Conservation (phyloP, 2,329 filamentous ascomycete species). For the Aspergillaceae sp. region DNA sequence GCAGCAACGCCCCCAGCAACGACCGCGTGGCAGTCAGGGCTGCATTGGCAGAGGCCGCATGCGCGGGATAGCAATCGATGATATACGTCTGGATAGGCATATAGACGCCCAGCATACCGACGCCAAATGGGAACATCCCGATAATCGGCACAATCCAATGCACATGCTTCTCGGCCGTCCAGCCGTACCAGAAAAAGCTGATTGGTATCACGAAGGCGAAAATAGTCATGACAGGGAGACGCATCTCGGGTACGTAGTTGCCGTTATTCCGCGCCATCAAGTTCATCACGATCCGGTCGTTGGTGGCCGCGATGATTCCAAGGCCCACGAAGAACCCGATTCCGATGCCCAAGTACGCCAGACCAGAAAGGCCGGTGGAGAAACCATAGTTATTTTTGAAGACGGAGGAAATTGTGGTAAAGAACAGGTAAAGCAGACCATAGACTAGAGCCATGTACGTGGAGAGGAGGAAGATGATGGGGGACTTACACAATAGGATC, state of each 20-base stretch:
- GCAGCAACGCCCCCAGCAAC: constrained; percentile 49
- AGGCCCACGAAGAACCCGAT: constrained; percentile 29
- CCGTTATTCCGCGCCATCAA: constrained; percentile 25
- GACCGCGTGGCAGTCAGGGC: constrained; percentile 46
- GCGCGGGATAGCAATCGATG: constrained; percentile 44
- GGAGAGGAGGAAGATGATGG: constrained; percentile 44
- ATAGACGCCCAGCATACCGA: constrained; percentile 45
- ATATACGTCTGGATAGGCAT: constrained; percentile 52
- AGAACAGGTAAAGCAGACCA: constrained; percentile 45
- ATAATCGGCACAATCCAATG: constrained; percentile 53
- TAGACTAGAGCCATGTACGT: constrained; percentile 45
- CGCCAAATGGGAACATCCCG: constrained; percentile 46
- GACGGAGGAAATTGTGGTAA: constrained; percentile 43
- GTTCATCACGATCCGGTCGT: constrained; percentile 18
- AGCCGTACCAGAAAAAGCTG: constrained; percentile 51
- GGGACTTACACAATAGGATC: constrained; percentile 42
- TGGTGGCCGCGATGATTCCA: constrained; percentile 25
- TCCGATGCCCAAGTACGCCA: constrained; percentile 40
- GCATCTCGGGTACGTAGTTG: constrained; percentile 38
- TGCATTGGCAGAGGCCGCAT: constrained; percentile 41
- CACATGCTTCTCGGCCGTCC: constrained; percentile 41
- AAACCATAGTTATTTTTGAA: constrained; percentile 43
- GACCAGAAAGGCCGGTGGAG: constrained; percentile 35
- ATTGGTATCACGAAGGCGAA: constrained; percentile 45
- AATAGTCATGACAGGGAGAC: constrained; percentile 46